Evolutionary conservation across 2,329 filamentous ascomycete species (phyloP).

Genomic region (Stachybotrys elegans): DNA sequence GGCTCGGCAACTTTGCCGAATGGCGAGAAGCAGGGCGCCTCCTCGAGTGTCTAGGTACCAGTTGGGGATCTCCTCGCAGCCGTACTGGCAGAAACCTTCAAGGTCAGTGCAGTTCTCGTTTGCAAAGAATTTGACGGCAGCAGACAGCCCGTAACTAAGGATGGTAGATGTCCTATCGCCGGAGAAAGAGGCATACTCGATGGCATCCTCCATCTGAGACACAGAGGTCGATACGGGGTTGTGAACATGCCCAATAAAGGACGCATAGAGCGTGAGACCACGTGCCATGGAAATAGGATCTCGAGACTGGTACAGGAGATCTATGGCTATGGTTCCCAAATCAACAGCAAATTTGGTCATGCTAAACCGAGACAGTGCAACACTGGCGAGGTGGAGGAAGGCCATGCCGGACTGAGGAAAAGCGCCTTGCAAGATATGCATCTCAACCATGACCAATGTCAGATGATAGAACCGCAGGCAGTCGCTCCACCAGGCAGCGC

Average conservation of each 20-base stretch:
- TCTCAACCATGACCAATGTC: conserved; percentile 59
- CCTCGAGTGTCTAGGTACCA: conserved; percentile 69
- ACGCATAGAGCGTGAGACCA: conserved; percentile 63
- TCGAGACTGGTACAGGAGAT: conserved; percentile 57
- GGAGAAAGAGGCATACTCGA: conserved; percentile 60
- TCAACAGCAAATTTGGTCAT: conserved; percentile 65
- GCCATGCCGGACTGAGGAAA: conserved; percentile 66
- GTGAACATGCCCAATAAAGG: conserved; percentile 67
- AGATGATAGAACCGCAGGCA: conserved; percentile 68
- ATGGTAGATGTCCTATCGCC: conserved; percentile 70
- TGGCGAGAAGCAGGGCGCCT: conserved; percentile 61
- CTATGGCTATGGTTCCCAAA: conserved; percentile 56
- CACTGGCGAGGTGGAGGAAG: conserved; percentile 63
- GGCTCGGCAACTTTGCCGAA: conserved; percentile 62
- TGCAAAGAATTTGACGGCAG: conserved; percentile 63
- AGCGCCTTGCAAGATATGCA: conserved; percentile 58
- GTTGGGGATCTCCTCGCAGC: conserved; percentile 67
- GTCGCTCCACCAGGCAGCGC: conserved; percentile 70
- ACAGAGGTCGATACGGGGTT: conserved; percentile 55
- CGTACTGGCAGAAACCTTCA: conserved; percentile 65
- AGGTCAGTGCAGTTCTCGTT: conserved; percentile 65
- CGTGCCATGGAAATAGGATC: conserved; percentile 63
- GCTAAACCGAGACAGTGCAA: conserved; percentile 65
- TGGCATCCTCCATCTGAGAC: conserved; percentile 56
- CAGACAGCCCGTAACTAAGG: conserved; percentile 63